A percentile compares a stretch with the other conserved stretches of the same genome.
Evolutionary conservation across 2,329 filamentous ascomycete species (phyloP).

Genomic region (Lachnellula cervina): DNA sequence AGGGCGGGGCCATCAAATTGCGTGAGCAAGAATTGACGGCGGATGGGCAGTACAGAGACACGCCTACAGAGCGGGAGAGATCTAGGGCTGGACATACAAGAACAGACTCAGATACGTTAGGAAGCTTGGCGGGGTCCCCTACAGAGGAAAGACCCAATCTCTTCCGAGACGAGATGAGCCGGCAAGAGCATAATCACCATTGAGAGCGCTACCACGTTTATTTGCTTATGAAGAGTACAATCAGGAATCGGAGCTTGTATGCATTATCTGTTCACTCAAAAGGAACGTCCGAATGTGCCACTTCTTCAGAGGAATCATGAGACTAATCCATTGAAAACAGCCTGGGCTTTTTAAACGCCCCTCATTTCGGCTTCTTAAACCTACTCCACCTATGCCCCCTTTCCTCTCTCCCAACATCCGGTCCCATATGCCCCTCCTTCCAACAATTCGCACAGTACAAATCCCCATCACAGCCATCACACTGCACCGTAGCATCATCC

Average conservation of each 20-base stretch:
- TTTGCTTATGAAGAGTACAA: too few species aligned
- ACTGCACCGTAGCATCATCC: conserved; percentile 69
- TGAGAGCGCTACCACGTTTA: too few species aligned
- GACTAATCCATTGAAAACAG: too few species aligned
- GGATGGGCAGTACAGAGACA: conserved; percentile 20
- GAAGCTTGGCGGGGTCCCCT: conserved; percentile 23
- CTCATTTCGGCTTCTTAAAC: conserved; percentile 39
- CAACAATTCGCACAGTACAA: conserved; percentile 76
- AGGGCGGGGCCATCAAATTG: conserved; percentile 19
- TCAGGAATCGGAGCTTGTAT: too few species aligned
- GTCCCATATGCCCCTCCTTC: conserved; percentile 72
- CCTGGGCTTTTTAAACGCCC: background rate
- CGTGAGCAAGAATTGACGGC: conserved; percentile 20
- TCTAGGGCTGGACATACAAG: conserved; percentile 11
- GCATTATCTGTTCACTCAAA: too few species aligned
- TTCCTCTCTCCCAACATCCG: conserved; percentile 65
- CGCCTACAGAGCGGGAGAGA: conserved; percentile 6
- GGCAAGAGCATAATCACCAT: background rate
- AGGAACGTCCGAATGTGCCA: too few species aligned
- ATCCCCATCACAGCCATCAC: conserved; percentile 65
- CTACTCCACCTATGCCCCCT: conserved; percentile 62
- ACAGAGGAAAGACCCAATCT: conserved; percentile 16
- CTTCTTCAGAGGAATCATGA: too few species aligned
- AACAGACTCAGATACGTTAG: conserved; percentile 19
- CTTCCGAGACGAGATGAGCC: conserved; percentile 17